phyloP scores from a whole-genome alignment of 2,329 filamentous ascomycete genomes.

The Trichocomaceae sp. region DNA sequence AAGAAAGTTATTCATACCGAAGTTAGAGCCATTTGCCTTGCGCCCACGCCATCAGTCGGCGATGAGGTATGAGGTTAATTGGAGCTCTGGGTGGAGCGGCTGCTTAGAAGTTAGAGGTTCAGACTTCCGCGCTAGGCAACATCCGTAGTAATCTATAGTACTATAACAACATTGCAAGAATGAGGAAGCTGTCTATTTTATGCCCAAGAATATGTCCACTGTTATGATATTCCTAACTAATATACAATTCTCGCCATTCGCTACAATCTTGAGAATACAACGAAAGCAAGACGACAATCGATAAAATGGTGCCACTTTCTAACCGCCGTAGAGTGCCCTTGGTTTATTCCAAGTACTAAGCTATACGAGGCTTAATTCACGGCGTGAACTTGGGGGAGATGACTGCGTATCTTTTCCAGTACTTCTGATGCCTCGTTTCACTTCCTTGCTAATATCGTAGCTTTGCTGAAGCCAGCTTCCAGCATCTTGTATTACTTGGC shows the following conservation, averaged over 20 bases:
- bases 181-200: too few species aligned
- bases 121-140: not conserved
- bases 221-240: too few species aligned
- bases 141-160: not conserved
- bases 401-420: conserved; percentile 14
- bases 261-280: not conserved
- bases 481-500: conserved; percentile 39
- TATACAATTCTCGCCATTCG: not conserved
- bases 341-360: not conserved
- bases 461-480: conserved; percentile 41
- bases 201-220: too few species aligned
- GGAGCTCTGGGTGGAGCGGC: conserved; percentile 9
- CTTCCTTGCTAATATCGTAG: conserved; percentile 36
- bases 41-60: conserved; percentile 25
- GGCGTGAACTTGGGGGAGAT: conserved; percentile 3
- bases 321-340: too few species aligned
- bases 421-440: conserved; percentile 12
- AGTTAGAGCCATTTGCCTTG: conserved; percentile 38
- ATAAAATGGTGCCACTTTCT: not conserved
- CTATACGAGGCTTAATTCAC: not conserved
- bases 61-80: conserved; percentile 4
- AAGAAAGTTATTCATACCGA: conserved; percentile 25
- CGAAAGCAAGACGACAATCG: not conserved
- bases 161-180: too few species aligned
- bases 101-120: too few species aligned